These are phyloP conservation scores for Rhodotorula mucilaginosa DNA, from an alignment of 1,284 basidiomycete genomes.

Conservation along the genomic window DNA sequence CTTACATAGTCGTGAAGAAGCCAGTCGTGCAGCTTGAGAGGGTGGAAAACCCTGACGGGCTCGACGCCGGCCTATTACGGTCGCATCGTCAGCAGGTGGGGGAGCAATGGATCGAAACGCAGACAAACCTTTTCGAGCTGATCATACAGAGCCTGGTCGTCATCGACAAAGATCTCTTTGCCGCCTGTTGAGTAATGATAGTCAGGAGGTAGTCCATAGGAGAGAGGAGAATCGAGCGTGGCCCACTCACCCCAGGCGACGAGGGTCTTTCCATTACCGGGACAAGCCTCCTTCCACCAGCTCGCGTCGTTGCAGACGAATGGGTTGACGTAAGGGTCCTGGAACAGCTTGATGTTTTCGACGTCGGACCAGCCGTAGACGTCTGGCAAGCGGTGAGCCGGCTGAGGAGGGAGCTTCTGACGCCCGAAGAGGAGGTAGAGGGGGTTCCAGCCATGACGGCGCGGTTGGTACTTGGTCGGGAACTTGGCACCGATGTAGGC, in stretches of 20 bases:
- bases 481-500: constrained; percentile 29
- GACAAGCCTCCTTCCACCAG: constrained; percentile 31
- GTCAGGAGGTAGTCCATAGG: not conserved
- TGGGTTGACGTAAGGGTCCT: constrained; percentile 32
- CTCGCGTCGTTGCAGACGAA: constrained; percentile 5
- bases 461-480: constrained; percentile 2
- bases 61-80: constrained; percentile 22
- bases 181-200: not conserved
- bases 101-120: too few species aligned
- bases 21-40: constrained; percentile 28
- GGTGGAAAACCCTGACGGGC: constrained; percentile 14
- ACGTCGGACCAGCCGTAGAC: constrained; percentile 13
- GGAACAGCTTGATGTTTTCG: constrained; percentile 22
- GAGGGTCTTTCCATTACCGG: constrained; percentile 20
- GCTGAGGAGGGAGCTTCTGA: not conserved
- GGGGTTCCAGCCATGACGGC: constrained; percentile 12
- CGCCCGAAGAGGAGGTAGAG: constrained; percentile 4
- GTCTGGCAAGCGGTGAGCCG: not conserved
- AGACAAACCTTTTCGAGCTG: constrained; percentile 18
- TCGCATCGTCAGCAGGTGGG: too few species aligned
- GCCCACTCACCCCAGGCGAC: constrained; percentile 27
- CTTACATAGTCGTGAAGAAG: constrained; percentile 14
- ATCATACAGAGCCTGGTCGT: constrained; percentile 17
- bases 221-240: rapidly evolving
- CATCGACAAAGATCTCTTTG: constrained; percentile 28